A percentile compares a stretch with the other conserved stretches of the same genome.
phyloP scores from a whole-genome alignment of 257 asterid species.

The Nicotiana otophora region DNA sequence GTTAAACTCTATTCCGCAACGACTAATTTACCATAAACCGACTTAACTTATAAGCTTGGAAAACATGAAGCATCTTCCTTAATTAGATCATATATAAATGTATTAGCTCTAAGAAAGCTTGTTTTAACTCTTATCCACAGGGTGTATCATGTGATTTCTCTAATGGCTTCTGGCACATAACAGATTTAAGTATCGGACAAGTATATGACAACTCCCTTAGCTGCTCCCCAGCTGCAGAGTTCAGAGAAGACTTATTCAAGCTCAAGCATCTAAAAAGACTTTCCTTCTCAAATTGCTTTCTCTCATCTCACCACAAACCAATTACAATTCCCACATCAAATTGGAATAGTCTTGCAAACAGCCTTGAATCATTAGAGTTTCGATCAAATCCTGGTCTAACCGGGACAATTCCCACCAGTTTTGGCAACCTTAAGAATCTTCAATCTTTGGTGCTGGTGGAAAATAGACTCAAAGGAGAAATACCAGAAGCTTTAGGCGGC shows the following conservation, averaged over 20 bases:
- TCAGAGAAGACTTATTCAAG: conserved; percentile 18
- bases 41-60: too few relatives aligned
- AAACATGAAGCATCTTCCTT: too few relatives aligned
- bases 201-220: conserved; percentile 31
- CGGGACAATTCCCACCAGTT: conserved; percentile 19
- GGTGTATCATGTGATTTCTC: conserved; percentile 34
- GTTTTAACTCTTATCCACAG: neutral
- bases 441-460: conserved; percentile 22
- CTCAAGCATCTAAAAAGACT: conserved; percentile 27
- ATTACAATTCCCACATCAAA: conserved; percentile 10
- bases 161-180: conserved; percentile 34
- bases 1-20: too few relatives aligned
- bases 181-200: conserved; percentile 27
- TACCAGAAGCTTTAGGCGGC: conserved; percentile 24
- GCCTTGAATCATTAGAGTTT: conserved; percentile 27
- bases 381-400: conserved; percentile 24
- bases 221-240: conserved; percentile 20
- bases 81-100: too few relatives aligned
- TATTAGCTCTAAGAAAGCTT: neutral
- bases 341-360: conserved; percentile 18
- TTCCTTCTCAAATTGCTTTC: conserved; percentile 26
- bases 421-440: conserved; percentile 23
- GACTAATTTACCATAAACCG: too few relatives aligned
- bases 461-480: conserved; percentile 22
- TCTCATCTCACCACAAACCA: conserved; percentile 15